A percentile compares a stretch with the other conserved stretches of the same genome.
Conservation (phyloP, 2,329 filamentous ascomycete species). For the Neopestalotiopsis sp. region DNA sequence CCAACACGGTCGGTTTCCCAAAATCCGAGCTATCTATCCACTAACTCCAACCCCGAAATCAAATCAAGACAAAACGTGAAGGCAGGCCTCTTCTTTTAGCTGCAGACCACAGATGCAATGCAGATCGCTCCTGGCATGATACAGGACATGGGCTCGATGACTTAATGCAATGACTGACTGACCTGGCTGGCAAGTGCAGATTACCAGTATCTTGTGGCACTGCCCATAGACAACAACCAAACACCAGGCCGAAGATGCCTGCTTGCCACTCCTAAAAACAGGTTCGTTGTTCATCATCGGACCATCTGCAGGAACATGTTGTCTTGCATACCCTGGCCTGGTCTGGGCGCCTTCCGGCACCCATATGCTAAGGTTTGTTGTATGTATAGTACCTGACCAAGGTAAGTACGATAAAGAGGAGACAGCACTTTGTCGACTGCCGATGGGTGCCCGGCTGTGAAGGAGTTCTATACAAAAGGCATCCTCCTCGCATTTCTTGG, state of each 20-base stretch:
- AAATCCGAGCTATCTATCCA: background rate
- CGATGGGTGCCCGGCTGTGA: background rate
- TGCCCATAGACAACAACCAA: background rate
- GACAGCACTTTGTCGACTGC: background rate
- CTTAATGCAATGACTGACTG: background rate
- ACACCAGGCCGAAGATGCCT: background rate
- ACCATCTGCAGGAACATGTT: constrained; percentile 14
- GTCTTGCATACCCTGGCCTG: constrained; percentile 4
- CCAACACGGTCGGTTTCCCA: no score
- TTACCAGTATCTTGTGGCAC: background rate
- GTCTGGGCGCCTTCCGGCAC: background rate
- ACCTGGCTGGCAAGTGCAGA: background rate
- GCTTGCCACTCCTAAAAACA: constrained; percentile 17
- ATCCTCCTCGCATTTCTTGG: background rate
- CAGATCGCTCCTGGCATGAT: background rate
- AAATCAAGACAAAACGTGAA: background rate
- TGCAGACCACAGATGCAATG: background rate
- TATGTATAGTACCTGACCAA: background rate
- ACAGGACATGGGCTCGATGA: background rate
- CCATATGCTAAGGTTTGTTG: background rate
- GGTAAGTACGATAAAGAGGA: constrained; percentile 1
- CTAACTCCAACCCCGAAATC: background rate
- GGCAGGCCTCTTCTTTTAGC: background rate
- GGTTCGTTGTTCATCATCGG: constrained; percentile 13
- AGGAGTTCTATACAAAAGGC: background rate